Evolutionary conservation across 2,329 filamentous ascomycete species (phyloP).

Genomic region (Aspergillus fumigatus): DNA sequence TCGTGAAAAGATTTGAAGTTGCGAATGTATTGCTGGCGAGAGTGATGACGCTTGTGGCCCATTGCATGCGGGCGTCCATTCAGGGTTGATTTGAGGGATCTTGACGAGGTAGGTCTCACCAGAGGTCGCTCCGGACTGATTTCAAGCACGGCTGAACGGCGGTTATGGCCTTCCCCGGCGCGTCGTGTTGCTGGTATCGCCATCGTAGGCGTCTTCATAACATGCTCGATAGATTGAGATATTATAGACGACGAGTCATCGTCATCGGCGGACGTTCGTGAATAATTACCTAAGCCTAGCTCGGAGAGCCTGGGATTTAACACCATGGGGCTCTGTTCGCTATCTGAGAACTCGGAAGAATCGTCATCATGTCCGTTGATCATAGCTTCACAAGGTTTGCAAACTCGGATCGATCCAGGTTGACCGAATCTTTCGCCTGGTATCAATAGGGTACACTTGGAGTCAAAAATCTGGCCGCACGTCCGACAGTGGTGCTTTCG

Average conservation of each 20-base stretch:
- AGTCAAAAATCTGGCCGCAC: slow-evolving; percentile 98
- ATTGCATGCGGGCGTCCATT: slow-evolving; percentile 69
- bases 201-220: slow-evolving; percentile 55
- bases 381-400: slow-evolving; percentile 85
- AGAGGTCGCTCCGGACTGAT: slow-evolving; percentile 75
- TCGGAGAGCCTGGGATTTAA: slow-evolving; percentile 56
- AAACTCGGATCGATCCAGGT: slow-evolving; percentile 77
- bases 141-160: slow-evolving; percentile 84
- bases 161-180: slow-evolving; percentile 69
- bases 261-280: slow-evolving; percentile 43
- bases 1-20: slow-evolving; percentile 68
- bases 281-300: slow-evolving; percentile 48
- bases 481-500: slow-evolving; percentile 93
- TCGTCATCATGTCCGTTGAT: slow-evolving; percentile 87
- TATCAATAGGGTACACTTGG: slow-evolving; percentile 90
- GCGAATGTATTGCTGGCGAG: slow-evolving; percentile 77
- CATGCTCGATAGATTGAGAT: slow-evolving; percentile 45
- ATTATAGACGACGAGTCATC: slow-evolving; percentile 44
- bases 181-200: slow-evolving; percentile 62
- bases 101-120: slow-evolving; percentile 86
- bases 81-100: slow-evolving; percentile 74
- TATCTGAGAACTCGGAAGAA: slow-evolving; percentile 85
- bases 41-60: slow-evolving; percentile 79
- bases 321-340: slow-evolving; percentile 61
- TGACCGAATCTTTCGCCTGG: slow-evolving; percentile 84